Evolutionary conservation across 768 basidiomycete genomes (phyloP).

Genomic region (Calocybe gangraenosa): DNA sequence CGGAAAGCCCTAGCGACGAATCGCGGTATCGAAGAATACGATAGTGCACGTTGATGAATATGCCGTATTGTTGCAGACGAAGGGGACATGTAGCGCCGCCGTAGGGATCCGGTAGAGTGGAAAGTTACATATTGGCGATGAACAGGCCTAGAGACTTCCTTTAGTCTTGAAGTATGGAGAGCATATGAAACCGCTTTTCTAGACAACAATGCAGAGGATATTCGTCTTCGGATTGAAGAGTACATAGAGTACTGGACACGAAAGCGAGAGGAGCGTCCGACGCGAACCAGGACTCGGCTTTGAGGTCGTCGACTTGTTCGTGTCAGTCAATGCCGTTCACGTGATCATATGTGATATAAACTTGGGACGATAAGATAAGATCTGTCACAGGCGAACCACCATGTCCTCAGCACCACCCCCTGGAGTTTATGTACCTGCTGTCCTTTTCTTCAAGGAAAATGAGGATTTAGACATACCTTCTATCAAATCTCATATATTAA

Average conservation of each 20-base stretch:
- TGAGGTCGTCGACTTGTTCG: too few relatives aligned
- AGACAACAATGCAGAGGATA: slow-evolving; percentile 14
- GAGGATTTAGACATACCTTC: slow-evolving; percentile 68
- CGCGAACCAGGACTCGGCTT: too few relatives aligned
- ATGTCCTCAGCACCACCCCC: slow-evolving; percentile 47
- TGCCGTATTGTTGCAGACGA: slow-evolving; percentile 48
- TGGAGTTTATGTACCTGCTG: slow-evolving; percentile 76
- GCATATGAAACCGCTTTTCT: slow-evolving; percentile 55
- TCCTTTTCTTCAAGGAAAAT: slow-evolving; percentile 66
- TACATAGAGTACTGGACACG: slow-evolving; percentile 12
- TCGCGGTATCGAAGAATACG: slow-evolving; percentile 85
- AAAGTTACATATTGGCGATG: slow-evolving; percentile 59
- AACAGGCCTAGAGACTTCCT: slow-evolving; percentile 32
- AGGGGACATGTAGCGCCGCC: slow-evolving; percentile 43
- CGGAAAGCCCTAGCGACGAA: slow-evolving; percentile 85
- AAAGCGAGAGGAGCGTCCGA: slow-evolving; percentile 1
- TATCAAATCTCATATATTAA: slow-evolving; percentile 65
- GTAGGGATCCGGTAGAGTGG: slow-evolving; percentile 48
- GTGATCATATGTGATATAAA: too few relatives aligned
- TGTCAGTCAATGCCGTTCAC: slow-evolving; percentile 10
- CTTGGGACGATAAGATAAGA: too few relatives aligned
- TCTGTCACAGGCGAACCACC: background rate
- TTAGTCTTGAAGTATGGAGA: slow-evolving; percentile 38
- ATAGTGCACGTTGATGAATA: slow-evolving; percentile 71
- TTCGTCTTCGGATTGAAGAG: slow-evolving; percentile 15